Evolutionary conservation across 495 filamentous ascomycete species (phyloP).

Genomic region (Penicillium arizonense): DNA sequence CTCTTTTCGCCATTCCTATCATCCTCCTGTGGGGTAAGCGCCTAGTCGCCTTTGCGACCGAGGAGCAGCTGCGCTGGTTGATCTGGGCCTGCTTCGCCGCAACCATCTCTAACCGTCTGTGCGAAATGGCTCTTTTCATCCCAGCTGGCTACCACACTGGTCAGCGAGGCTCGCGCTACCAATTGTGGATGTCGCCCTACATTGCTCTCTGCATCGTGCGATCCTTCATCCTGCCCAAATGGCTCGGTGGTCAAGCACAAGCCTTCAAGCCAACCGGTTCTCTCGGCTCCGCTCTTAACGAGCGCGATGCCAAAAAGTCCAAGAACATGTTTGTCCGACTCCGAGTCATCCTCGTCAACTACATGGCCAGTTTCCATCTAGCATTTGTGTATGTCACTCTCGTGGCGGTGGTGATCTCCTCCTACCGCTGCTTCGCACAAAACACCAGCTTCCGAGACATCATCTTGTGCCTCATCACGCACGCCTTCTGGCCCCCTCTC

Average conservation of each 20-base stretch:
- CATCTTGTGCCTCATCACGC: slow-evolving; percentile 41
- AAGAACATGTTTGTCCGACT: slow-evolving; percentile 31
- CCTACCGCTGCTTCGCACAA: slow-evolving; percentile 33
- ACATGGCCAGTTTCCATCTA: slow-evolving; percentile 37
- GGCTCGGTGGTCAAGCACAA: slow-evolving; percentile 37
- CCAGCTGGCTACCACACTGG: slow-evolving; percentile 45
- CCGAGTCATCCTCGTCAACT: slow-evolving; percentile 32
- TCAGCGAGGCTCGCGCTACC: slow-evolving; percentile 38
- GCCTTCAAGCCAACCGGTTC: slow-evolving; percentile 38
- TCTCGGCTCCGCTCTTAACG: slow-evolving; percentile 28
- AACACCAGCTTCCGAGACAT: slow-evolving; percentile 23
- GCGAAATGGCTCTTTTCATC: slow-evolving; percentile 42
- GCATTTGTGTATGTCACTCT: slow-evolving; percentile 42
- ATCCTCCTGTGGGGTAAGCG: slow-evolving; percentile 43
- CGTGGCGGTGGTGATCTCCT: slow-evolving; percentile 32
- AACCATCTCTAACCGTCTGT: slow-evolving; percentile 38
- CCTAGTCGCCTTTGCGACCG: slow-evolving; percentile 42
- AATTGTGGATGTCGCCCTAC: slow-evolving; percentile 49
- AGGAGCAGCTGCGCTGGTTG: slow-evolving; percentile 45
- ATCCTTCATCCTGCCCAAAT: slow-evolving; percentile 43
- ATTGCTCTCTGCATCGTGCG: slow-evolving; percentile 42
- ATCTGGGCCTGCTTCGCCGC: slow-evolving; percentile 45
- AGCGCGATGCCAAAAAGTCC: slow-evolving; percentile 30
- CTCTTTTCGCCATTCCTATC: slow-evolving; percentile 45
- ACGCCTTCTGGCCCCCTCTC: slow-evolving; percentile 48